Base-by-base conservation (phyloP, 345 rosid species). In the Eucalyptus dawsonii region DNA sequence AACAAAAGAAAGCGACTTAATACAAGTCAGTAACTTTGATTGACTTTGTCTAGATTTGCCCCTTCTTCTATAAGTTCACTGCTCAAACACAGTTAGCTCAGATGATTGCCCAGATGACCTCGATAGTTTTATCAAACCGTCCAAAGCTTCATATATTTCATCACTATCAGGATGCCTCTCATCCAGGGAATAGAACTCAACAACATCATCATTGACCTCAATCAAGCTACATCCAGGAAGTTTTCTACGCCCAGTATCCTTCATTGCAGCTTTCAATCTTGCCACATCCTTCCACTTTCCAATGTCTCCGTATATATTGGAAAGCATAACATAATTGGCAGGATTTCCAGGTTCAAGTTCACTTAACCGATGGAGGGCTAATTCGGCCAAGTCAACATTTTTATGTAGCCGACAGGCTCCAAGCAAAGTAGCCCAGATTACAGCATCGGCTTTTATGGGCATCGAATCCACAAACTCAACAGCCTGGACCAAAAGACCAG, bases 341-440 rank as follows among this genome's bases (percentile, higher is more conserved):
- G 97, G 98, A 89, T 96, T 96, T 50, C 92, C 93, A n/a, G 98
- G 98, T 54, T 96, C 97, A 88, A 95, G 93, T 91, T 93, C 93
- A 45, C 89, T 91, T 81, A 97, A 94, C 80, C 92, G 93, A 90
- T 91, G 86, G n/a, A 94, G 93, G 88, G 98, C 96, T 86, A 95
- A 88, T 88, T 96, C 99, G 2, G 96, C 99, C 86, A 95, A 87
- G 58, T 95, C 95, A 86, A 95, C 93, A 34, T 95, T 95, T 93
- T 95, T 96, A 86, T 96, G 92, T 69, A 94, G 92, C 92, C 96
- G 95, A n/a, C 95, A 96, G 80, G 98, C 95, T 87, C 97, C 97
- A 12, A 97, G 97, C 88, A 97, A 65, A 49, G 96, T 89, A 50
- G 96, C 94, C 99, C 99, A 96, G 89, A 97, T 96, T 88, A 97